Base-by-base conservation (phyloP, 805 yeast genomes). In the Ogataea nitratoaversa region DNA sequence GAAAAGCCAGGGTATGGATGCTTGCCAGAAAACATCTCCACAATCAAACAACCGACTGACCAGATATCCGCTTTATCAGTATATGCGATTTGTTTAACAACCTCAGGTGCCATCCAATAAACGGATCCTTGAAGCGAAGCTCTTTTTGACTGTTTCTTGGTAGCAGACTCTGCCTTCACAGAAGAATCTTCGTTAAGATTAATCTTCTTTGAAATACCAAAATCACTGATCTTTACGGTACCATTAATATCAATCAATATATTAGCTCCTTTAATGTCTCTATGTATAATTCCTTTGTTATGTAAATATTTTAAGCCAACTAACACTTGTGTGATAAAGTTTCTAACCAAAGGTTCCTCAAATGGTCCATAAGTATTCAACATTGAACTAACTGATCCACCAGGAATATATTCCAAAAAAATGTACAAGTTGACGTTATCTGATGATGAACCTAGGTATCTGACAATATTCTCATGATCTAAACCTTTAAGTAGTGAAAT, bases 61-160 rank as follows among this genome's bases (percentile, higher is more conserved):
- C 99, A 93, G 19, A 93, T 88, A 60, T 93, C 99, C 0, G 96
- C 95, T 61, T 87, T 88, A 29, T 84, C 81, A 1, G 98, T 91
- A 38, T 91, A 86, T 0, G 89, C 86, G 2, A 86, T 82, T 56
- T 90, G 97, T 54, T 89, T 87, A 14, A 93, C 98, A 8, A 93
- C 98, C 59, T 93, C 99, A 0, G 99, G 99, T 0, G 99, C 98
- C 99, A 93, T 93, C 98, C 99, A 93, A 57, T 83, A 93, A 0
- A 91, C 89, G 0, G 96, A 87, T 0, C 99, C 99, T 62, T 91
- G 97, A 38, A 88, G 65, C 0, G 96, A 88, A 2, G 86, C 90
- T 32, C 97, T 74, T 48, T 76, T 77, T 32, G 63, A 62, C 63
- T n/a, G 31, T 16, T 63, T 69, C 66, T 54, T 71, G 44, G 52